Percentiles rank a stretch among this genome's conserved stretches.
phyloP scores from a whole-genome alignment of 495 filamentous ascomycete species.

The Chaetomium fimeti region DNA sequence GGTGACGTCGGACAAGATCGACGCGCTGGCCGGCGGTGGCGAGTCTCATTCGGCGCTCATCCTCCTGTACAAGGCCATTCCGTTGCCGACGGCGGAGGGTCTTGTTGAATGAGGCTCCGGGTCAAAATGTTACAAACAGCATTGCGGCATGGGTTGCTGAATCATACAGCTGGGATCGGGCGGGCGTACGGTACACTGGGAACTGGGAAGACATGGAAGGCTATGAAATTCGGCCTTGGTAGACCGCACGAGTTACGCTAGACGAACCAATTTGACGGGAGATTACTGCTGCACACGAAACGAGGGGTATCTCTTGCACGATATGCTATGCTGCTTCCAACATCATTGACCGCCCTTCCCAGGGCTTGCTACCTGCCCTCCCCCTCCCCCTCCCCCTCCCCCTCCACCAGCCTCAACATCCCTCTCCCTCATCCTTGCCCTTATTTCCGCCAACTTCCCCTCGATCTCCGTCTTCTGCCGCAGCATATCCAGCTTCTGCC shows the following conservation, averaged over 20 bases:
- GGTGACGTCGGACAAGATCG: conserved; percentile 87
- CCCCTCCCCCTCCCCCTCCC: not conserved
- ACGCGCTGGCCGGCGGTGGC: conserved; percentile 86
- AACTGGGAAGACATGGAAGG: conserved; percentile 8
- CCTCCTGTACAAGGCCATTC: conserved; percentile 83
- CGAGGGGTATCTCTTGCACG: too few relatives aligned
- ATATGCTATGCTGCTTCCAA: too few relatives aligned
- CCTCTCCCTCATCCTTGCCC: conserved; percentile 32
- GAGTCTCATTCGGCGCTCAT: conserved; percentile 95
- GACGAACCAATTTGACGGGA: conserved; percentile 11
- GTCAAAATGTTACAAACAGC: not conserved
- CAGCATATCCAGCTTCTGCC: conserved; percentile 35
- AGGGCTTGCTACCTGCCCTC: not conserved
- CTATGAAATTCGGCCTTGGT: conserved; percentile 7
- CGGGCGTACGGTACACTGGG: conserved; percentile 8
- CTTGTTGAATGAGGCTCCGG: conserved; percentile 19
- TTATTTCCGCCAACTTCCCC: conserved; percentile 38
- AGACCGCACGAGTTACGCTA: conserved; percentile 7
- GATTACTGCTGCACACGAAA: not conserved
- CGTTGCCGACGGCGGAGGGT: conserved; percentile 53
- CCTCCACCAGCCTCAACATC: not conserved
- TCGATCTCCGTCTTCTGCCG: conserved; percentile 38
- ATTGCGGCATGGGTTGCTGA: not conserved
- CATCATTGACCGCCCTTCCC: too few relatives aligned
- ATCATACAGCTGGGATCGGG: not conserved